These are phyloP conservation scores for Geotrichum fermentans DNA, from an alignment of 1,139 yeast genomes.

Conservation along the genomic window DNA sequence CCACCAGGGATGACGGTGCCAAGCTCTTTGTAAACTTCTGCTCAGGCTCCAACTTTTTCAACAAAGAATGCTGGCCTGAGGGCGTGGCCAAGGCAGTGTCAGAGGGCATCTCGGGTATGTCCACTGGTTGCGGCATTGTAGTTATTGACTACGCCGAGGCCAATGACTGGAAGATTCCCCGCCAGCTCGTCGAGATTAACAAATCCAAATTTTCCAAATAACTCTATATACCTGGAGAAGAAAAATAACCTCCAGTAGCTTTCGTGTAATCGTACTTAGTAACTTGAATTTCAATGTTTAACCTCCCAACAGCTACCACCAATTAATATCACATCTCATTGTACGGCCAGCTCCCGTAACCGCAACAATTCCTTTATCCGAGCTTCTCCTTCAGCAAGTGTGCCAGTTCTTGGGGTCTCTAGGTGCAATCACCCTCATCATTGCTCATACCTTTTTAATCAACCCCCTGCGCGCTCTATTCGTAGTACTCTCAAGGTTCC, in stretches of 20 bases:
- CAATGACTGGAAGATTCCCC: conserved; percentile 56
- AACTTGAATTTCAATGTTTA: no score
- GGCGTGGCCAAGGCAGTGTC: conserved; percentile 52
- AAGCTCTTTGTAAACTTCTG: conserved; percentile 69
- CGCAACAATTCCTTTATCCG: conserved; percentile 8
- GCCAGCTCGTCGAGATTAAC: conserved; percentile 52
- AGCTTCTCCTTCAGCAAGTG: conserved; percentile 13
- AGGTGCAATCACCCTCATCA: conserved; percentile 10
- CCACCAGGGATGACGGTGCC: conserved; percentile 37
- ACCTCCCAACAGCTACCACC: no score
- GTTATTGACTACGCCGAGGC: conserved; percentile 66
- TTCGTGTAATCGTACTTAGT: no score
- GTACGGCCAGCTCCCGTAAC: background rate
- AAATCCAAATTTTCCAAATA: conserved; percentile 31
- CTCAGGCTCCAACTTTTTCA: conserved; percentile 69
- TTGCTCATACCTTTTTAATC: conserved; percentile 16
- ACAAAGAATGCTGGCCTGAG: conserved; percentile 71
- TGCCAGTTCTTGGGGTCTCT: conserved; percentile 17
- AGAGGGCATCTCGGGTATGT: conserved; percentile 49
- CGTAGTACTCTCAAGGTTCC: conserved; percentile 12
- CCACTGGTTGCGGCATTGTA: conserved; percentile 52
- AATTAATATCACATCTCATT: no score
- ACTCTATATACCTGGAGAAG: no score
- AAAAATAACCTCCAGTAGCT: no score
- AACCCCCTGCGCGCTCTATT: conserved; percentile 16